These are phyloP conservation scores for Hyaloscypha bicolor DNA, from an alignment of 495 filamentous ascomycete genomes.

Conservation along the genomic window DNA sequence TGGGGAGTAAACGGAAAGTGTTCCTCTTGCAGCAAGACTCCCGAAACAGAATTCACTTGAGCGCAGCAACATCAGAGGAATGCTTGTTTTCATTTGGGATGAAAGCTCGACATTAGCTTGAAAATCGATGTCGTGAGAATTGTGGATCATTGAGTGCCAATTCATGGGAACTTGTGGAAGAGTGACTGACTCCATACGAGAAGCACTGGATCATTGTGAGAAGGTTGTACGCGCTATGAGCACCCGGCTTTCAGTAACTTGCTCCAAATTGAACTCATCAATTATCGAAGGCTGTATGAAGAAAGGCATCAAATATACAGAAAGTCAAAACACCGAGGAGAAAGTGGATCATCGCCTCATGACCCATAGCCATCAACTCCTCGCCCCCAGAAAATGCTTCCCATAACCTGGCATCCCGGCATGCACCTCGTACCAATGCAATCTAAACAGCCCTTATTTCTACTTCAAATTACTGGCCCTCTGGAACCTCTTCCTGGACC, in stretches of 20 bases:
- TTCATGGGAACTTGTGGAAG: too few relatives aligned
- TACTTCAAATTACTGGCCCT: conserved; percentile 5
- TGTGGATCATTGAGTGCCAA: too few relatives aligned
- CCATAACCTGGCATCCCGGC: not conserved
- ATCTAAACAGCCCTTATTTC: not conserved
- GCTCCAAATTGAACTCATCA: not conserved
- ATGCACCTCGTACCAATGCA: not conserved
- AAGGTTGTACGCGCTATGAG: too few relatives aligned
- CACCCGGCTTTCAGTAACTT: too few relatives aligned
- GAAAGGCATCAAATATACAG: not conserved
- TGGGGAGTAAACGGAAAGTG: not conserved
- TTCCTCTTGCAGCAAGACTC: too few relatives aligned
- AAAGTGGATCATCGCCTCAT: not conserved
- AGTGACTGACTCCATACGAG: too few relatives aligned
- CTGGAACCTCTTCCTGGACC: conserved; percentile 27
- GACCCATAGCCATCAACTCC: not conserved
- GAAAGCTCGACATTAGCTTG: too few relatives aligned
- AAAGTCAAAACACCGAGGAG: not conserved
- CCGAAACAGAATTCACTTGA: too few relatives aligned
- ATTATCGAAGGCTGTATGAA: not conserved
- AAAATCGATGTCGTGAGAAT: too few relatives aligned
- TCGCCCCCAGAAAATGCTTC: not conserved
- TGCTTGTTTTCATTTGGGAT: too few relatives aligned
- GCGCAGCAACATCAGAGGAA: too few relatives aligned
- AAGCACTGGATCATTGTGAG: too few relatives aligned